Percentiles rank a stretch among this genome's conserved stretches.
These are phyloP conservation scores for Acanthamoeba quina DNA, from an alignment of 208 protist genomes.

Conservation along the genomic window DNA sequence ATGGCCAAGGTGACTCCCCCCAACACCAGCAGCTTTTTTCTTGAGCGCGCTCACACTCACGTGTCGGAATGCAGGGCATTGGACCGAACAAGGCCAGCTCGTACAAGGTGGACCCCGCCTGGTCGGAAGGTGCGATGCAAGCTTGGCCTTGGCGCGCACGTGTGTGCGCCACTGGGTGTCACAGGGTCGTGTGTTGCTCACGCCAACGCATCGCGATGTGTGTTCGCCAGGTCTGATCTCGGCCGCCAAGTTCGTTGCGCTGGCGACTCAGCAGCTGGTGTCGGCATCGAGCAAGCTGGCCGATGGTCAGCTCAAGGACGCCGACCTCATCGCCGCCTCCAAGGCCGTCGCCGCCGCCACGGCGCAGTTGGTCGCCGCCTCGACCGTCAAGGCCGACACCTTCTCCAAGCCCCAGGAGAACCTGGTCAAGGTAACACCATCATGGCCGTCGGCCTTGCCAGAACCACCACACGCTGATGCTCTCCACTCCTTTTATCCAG, in stretches of 20 bases:
- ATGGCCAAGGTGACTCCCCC: slow-evolving; percentile 40
- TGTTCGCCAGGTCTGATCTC: slow-evolving; percentile 75
- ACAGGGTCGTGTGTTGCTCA: too few relatives aligned
- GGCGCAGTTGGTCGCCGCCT: slow-evolving; percentile 73
- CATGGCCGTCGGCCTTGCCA: too few relatives aligned
- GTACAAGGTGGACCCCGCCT: slow-evolving; percentile 73
- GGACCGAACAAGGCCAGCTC: slow-evolving; percentile 63
- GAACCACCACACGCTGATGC: too few relatives aligned
- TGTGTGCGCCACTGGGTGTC: too few relatives aligned
- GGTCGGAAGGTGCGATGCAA: slow-evolving; percentile 48
- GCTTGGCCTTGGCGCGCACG: too few relatives aligned
- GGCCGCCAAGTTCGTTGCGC: slow-evolving; percentile 67
- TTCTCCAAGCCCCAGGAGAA: slow-evolving; percentile 76
- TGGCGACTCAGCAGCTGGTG: slow-evolving; percentile 70
- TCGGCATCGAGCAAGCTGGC: slow-evolving; percentile 17
- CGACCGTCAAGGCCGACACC: slow-evolving; percentile 69
- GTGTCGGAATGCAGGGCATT: too few relatives aligned
- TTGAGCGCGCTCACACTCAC: too few relatives aligned
- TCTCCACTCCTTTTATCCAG: not conserved
- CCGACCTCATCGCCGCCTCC: slow-evolving; percentile 70
- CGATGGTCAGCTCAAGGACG: slow-evolving; percentile 75
- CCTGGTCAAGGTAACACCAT: not conserved
- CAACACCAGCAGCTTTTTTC: too few relatives aligned
- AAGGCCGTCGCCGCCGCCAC: slow-evolving; percentile 69
- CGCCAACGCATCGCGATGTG: slow-evolving; percentile 28